Evolutionary conservation across 768 basidiomycete genomes (phyloP).

Genomic region (Dendrothele bispora): DNA sequence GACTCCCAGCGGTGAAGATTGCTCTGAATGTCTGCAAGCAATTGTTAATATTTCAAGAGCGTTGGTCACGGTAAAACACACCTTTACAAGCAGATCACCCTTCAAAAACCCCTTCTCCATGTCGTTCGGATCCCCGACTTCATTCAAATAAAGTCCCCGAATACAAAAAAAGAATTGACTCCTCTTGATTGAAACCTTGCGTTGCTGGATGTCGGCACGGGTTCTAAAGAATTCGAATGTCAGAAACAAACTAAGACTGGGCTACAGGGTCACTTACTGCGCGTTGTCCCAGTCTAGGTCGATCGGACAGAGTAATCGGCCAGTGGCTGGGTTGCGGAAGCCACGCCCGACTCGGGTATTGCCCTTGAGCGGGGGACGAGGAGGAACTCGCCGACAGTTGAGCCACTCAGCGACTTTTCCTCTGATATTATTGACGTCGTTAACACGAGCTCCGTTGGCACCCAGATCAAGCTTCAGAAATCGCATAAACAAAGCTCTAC

Average conservation of each 20-base stretch:
- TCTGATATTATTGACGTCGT: conserved; percentile 20
- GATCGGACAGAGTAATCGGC: conserved; percentile 16
- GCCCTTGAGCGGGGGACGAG: conserved; percentile 1
- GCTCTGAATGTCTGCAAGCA: conserved; percentile 18
- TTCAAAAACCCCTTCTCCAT: conserved; percentile 13
- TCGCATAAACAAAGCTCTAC: conserved; percentile 5
- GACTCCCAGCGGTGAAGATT: conserved; percentile 18
- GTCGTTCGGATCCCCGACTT: conserved; percentile 10
- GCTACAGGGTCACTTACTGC: conserved; percentile 12
- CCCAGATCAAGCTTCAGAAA: conserved; percentile 24
- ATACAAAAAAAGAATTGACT: conserved; percentile 13
- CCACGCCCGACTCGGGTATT: background rate
- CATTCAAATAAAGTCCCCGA: conserved; percentile 13
- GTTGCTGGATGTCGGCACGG: conserved; percentile 12
- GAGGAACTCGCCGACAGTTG: conserved; percentile 3
- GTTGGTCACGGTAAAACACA: conserved; percentile 4
- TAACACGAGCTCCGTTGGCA: conserved; percentile 18
- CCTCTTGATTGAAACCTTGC: conserved; percentile 10
- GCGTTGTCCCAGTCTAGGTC: conserved; percentile 18
- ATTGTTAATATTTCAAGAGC: background rate
- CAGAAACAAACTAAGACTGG: background rate
- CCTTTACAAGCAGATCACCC: conserved; percentile 15
- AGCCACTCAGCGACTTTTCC: conserved; percentile 22
- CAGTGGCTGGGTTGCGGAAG: conserved; percentile 19
- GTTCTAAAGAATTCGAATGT: conserved; percentile 5